These are phyloP conservation scores for Mucor saturninus DNA, from an alignment of 371 early-diverging fungal genomes.

Conservation along the genomic window DNA sequence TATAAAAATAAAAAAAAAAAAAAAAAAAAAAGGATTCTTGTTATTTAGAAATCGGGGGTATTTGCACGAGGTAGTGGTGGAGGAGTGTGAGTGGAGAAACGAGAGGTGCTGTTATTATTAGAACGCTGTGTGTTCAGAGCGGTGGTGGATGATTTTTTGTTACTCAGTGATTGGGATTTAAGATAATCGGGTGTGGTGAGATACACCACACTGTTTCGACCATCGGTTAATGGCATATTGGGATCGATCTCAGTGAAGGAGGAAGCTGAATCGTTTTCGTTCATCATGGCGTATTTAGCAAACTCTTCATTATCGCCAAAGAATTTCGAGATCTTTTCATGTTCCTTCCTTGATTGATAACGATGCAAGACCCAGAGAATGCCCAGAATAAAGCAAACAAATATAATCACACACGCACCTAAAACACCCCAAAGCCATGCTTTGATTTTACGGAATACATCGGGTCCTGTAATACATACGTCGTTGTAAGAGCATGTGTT, in stretches of 20 bases:
- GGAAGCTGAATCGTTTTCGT: conserved; percentile 21
- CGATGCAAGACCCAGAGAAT: conserved; percentile 49
- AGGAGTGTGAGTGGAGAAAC: not conserved
- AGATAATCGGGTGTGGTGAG: conserved; percentile 29
- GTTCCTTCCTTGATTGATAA: conserved; percentile 52
- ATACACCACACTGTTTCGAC: conserved; percentile 20
- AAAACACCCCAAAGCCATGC: conserved; percentile 51
- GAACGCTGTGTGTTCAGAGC: not conserved
- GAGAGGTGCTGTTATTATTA: conserved; percentile 3
- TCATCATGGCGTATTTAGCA: conserved; percentile 44
- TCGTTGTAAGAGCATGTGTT: conserved; percentile 41
- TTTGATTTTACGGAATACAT: conserved; percentile 44
- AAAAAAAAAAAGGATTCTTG: not conserved
- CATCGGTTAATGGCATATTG: conserved; percentile 8
- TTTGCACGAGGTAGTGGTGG: not conserved
- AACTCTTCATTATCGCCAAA: conserved; percentile 53
- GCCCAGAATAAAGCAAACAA: conserved; percentile 36
- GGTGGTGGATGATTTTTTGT: not conserved
- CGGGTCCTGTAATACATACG: conserved; percentile 45
- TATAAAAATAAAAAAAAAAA: not conserved
- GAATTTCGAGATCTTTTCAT: conserved; percentile 43
- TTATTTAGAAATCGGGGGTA: not conserved
- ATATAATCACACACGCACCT: conserved; percentile 38
- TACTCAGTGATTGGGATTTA: conserved; percentile 19
- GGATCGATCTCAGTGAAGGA: not conserved